phyloP scores from a whole-genome alignment of 1,284 basidiomycete genomes.

The Garcileccinum viscosum region DNA sequence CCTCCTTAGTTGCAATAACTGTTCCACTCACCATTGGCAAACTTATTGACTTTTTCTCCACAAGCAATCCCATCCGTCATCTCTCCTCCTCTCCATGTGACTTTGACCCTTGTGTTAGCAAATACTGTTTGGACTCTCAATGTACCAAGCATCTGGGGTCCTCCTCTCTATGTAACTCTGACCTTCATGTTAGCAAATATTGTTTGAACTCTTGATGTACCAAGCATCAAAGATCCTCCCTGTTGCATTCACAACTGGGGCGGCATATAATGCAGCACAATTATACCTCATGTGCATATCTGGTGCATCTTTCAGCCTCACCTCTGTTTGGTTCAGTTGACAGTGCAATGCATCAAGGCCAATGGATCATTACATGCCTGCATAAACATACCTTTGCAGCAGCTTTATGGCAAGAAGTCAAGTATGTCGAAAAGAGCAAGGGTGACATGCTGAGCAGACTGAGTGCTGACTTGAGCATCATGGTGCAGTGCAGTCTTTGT shows the following conservation, averaged over 20 bases:
- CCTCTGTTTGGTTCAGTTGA: not conserved
- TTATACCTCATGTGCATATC: conserved; percentile 89
- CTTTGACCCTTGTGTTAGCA: not conserved
- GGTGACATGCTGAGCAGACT: conserved; percentile 94
- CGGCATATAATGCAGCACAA: conserved; percentile 85
- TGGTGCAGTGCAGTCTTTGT: conserved; percentile 65
- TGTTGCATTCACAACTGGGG: conserved; percentile 86
- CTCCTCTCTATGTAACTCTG: not conserved
- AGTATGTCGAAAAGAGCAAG: conserved; percentile 91
- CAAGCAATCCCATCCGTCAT: conserved; percentile 65
- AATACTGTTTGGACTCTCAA: not conserved
- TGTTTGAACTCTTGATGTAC: conserved; percentile 27
- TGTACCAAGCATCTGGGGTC: too few species aligned
- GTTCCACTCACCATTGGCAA: conserved; percentile 90
- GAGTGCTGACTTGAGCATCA: conserved; percentile 91
- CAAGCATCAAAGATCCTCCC: conserved; percentile 83
- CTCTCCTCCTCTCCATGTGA: not conserved
- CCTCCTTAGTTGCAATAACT: conserved; percentile 86
- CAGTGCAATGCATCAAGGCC: conserved; percentile 53
- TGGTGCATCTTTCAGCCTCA: conserved; percentile 46
- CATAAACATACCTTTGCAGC: conserved; percentile 85
- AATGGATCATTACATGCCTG: conserved; percentile 90
- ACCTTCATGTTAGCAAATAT: not conserved
- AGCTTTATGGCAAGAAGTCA: conserved; percentile 87
- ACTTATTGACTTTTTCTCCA: conserved; percentile 90